Conservation (phyloP, 1,284 basidiomycete species). For the Phylloporus sp. region DNA sequence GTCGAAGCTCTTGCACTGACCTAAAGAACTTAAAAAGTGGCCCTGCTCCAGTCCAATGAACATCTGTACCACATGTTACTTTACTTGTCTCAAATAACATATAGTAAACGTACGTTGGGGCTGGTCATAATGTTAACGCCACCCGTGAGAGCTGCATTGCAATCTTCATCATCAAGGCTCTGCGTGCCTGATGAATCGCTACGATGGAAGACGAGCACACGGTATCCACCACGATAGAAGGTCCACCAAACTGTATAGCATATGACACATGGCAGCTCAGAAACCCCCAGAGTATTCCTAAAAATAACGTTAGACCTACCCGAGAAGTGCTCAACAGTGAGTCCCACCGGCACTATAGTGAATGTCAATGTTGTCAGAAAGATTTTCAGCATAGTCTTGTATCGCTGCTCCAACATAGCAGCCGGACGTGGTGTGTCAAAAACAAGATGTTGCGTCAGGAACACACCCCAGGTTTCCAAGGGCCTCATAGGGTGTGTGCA, state of each 20-base stretch:
- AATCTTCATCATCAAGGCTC: slow-evolving; percentile 66
- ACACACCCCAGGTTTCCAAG: slow-evolving; percentile 73
- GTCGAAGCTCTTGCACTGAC: slow-evolving; percentile 75
- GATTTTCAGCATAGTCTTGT: slow-evolving; percentile 69
- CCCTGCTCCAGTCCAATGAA: slow-evolving; percentile 69
- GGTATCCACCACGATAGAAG: slow-evolving; percentile 72
- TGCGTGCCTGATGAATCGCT: slow-evolving; percentile 68
- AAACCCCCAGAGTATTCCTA: slow-evolving; percentile 71
- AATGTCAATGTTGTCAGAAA: slow-evolving; percentile 63
- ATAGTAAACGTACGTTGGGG: slow-evolving; percentile 58
- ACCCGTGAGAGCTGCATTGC: slow-evolving; percentile 68
- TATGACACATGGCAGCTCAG: slow-evolving; percentile 73
- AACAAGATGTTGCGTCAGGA: slow-evolving; percentile 56
- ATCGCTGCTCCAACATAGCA: slow-evolving; percentile 71
- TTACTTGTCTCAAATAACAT: slow-evolving; percentile 2
- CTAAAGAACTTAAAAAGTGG: slow-evolving; percentile 68
- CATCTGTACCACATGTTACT: slow-evolving; percentile 49
- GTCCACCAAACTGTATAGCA: slow-evolving; percentile 66
- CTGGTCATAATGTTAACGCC: slow-evolving; percentile 75
- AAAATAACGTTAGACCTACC: slow-evolving; percentile 7
- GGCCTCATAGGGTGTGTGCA: slow-evolving; percentile 68
- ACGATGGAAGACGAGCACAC: slow-evolving; percentile 73
- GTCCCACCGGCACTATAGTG: slow-evolving; percentile 72
- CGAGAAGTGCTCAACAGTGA: slow-evolving; percentile 13
- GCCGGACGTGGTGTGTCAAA: slow-evolving; percentile 57